Conservation (phyloP, 73 alveolate species). For the Paramecium caudatum region DNA sequence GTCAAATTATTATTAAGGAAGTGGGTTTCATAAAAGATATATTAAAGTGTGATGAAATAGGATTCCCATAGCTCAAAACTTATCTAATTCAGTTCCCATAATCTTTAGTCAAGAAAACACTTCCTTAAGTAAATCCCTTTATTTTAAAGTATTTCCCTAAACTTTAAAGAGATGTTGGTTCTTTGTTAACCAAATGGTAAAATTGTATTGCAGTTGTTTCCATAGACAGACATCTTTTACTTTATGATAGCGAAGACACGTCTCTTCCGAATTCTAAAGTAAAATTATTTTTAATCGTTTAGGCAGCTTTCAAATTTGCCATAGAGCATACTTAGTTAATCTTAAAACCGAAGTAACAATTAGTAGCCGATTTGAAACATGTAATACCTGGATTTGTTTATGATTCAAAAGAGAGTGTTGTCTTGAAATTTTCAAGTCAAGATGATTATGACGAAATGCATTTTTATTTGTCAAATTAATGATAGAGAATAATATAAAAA, state of each 20-base stretch:
- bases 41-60: conserved; percentile 23
- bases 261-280: conserved; percentile 43
- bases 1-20: background rate
- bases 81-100: conserved; percentile 7
- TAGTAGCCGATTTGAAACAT: background rate
- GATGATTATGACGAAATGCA: conserved; percentile 52
- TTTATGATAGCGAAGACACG: conserved; percentile 52
- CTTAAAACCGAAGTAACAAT: background rate
- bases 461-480: background rate
- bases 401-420: background rate
- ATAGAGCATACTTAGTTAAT: conserved; percentile 27
- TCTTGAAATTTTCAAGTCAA: background rate
- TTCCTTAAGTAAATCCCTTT: conserved; percentile 53
- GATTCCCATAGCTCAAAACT: conserved; percentile 15
- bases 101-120: background rate
- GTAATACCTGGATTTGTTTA: background rate
- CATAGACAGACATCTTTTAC: conserved; percentile 31
- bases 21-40: conserved; percentile 23
- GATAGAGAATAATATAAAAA: too few species aligned
- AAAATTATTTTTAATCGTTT: background rate
- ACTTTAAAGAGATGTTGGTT: conserved; percentile 59
- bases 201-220: conserved; percentile 3
- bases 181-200: conserved; percentile 30
- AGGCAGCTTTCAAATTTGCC: conserved; percentile 50
- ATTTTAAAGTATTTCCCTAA: background rate